A percentile compares a stretch with the other conserved stretches of the same genome.
Evolutionary conservation across 495 filamentous ascomycete genomes (phyloP).

Genomic region (Tuber indicum): DNA sequence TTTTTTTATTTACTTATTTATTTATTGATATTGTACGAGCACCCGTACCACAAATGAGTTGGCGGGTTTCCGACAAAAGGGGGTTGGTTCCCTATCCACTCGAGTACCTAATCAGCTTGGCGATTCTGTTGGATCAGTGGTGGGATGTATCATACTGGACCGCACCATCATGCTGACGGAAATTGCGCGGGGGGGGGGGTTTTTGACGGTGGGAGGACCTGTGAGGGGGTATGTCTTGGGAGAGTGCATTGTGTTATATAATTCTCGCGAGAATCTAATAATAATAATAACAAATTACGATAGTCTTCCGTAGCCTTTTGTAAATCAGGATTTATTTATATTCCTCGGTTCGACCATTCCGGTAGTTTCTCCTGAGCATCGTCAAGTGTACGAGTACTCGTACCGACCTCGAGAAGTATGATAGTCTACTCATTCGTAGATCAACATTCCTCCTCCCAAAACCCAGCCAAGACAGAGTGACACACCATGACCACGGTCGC

Average conservation of each 20-base stretch:
- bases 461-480: slow-evolving; percentile 1
- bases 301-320: background rate
- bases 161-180: background rate
- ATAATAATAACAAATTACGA: background rate
- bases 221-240: background rate
- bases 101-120: background rate
- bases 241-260: background rate
- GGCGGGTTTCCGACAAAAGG: background rate
- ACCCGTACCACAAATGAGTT: background rate
- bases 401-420: too few relatives aligned
- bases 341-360: background rate
- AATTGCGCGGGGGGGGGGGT: background rate
- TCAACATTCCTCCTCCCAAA: background rate
- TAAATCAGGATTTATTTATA: background rate
- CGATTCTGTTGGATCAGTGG: background rate
- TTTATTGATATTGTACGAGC: too few relatives aligned
- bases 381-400: too few relatives aligned
- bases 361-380: background rate
- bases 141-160: background rate
- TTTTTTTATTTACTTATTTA: background rate
- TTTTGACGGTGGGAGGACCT: background rate
- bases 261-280: background rate
- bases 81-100: background rate
- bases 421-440: background rate
- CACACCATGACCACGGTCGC: background rate